These are phyloP conservation scores for Suillus americanus DNA, from an alignment of 768 basidiomycete genomes.

Conservation along the genomic window DNA sequence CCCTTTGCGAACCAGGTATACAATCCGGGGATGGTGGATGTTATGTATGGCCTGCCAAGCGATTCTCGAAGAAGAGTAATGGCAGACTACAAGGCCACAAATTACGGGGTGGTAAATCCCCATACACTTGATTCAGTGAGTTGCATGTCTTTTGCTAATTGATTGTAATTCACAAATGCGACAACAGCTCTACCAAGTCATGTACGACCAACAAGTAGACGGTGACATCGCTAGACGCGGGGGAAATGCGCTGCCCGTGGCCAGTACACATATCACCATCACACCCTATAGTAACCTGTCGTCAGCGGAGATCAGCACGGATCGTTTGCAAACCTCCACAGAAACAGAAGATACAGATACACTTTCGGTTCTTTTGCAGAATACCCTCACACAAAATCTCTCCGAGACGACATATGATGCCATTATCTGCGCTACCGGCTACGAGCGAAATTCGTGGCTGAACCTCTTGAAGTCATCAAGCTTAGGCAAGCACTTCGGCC, in stretches of 20 bases:
- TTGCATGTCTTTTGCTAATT: not conserved
- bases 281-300: conserved; percentile 36
- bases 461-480: conserved; percentile 39
- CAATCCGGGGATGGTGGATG: conserved; percentile 45
- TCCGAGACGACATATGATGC: conserved; percentile 41
- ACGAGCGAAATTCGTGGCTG: conserved; percentile 49
- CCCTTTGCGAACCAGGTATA: conserved; percentile 57
- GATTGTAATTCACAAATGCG: conserved; percentile 2
- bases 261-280: conserved; percentile 35
- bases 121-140: conserved; percentile 42
- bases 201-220: conserved; percentile 51
- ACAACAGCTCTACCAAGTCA: conserved; percentile 45
- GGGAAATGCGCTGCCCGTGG: conserved; percentile 8
- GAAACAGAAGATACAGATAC: conserved; percentile 1
- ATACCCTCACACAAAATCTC: conserved; percentile 35
- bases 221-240: conserved; percentile 39
- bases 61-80: conserved; percentile 37
- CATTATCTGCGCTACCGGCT: conserved; percentile 54
- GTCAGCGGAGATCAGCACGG: conserved; percentile 27
- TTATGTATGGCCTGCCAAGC: conserved; percentile 38
- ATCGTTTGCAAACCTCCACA: conserved; percentile 4
- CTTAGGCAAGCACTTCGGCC: conserved; percentile 38
- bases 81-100: conserved; percentile 47
- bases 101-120: conserved; percentile 55
- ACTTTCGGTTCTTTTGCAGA: conserved; percentile 33